Evolutionary conservation across 108 stramenopile genomes (phyloP).

Genomic region (Fistulifera pelliculosa): DNA sequence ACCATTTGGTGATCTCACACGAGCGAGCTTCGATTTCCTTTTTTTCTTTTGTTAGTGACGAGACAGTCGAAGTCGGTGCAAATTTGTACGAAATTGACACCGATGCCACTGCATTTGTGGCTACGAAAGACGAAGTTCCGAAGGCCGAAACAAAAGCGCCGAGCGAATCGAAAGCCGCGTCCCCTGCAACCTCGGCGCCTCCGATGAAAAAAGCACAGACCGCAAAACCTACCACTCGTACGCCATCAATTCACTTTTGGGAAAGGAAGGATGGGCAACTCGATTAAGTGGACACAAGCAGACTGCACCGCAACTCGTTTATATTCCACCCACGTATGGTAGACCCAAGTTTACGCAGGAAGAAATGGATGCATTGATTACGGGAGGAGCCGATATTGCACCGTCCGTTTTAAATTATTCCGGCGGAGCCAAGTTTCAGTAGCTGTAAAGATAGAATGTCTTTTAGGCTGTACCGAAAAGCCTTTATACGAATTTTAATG

Average conservation of each 20-base stretch:
- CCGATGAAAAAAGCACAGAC: constrained; percentile 3
- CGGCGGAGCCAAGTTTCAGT: no score
- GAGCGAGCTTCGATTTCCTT: no score
- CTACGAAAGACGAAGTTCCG: constrained; percentile 6
- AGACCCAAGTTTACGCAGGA: constrained; percentile 67
- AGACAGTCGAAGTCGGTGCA: constrained; percentile 74
- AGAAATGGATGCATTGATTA: constrained; percentile 85
- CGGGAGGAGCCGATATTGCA: constrained; percentile 78
- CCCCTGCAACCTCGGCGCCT: constrained; percentile 9
- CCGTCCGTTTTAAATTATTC: no score
- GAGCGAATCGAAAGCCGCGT: constrained; percentile 5
- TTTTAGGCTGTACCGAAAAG: no score
- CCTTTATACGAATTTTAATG: no score
- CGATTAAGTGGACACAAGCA: constrained; percentile 12
- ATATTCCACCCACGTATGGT: constrained; percentile 65
- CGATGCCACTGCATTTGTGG: constrained; percentile 29
- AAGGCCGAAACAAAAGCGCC: constrained; percentile 12
- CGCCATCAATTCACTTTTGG: constrained; percentile 87
- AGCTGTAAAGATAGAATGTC: no score
- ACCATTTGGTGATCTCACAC: no score
- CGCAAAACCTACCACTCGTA: constrained; percentile 18
- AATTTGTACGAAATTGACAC: constrained; percentile 74
- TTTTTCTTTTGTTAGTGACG: constrained; percentile 36
- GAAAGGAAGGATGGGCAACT: constrained; percentile 76
- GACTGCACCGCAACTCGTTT: constrained; percentile 1